A percentile compares a stretch with the other conserved stretches of the same genome.
Evolutionary conservation across 352 stramenopile genomes (phyloP).

Genomic region (Phytophthora brassicae): DNA sequence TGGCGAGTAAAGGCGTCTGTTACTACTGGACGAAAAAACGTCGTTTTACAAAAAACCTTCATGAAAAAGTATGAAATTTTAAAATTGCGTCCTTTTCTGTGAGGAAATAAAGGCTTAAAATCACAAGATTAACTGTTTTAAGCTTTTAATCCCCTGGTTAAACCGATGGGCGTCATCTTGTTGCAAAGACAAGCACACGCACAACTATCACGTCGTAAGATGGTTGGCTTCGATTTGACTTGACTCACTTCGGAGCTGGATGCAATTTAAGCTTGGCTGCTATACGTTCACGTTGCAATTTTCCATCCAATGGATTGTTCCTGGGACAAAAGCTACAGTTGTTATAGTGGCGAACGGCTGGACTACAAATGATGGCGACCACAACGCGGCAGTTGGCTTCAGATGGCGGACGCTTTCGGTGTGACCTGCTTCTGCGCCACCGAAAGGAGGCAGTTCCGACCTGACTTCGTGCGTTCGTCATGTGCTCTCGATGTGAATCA

Average conservation of each 20-base stretch:
- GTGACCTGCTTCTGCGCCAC: conserved; percentile 10
- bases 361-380: not conserved
- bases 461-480: conserved; percentile 22
- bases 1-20: not conserved
- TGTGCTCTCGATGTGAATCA: conserved; percentile 1
- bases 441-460: conserved; percentile 18
- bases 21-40: not conserved
- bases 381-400: conserved; percentile 18
- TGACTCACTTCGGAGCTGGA: not conserved
- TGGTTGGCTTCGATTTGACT: not conserved
- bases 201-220: not conserved
- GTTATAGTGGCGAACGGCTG: not conserved
- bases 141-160: not conserved
- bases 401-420: conserved; percentile 28
- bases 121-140: too few species aligned
- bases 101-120: not conserved
- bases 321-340: not conserved
- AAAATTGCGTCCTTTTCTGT: too few species aligned
- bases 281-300: not conserved
- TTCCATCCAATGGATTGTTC: not conserved
- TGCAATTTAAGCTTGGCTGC: not conserved
- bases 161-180: not conserved
- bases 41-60: not conserved
- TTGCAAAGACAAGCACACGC: not conserved
- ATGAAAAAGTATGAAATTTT: too few species aligned